Conservation (phyloP, 495 filamentous ascomycete genomes). For the Bombardia bombarda region DNA sequence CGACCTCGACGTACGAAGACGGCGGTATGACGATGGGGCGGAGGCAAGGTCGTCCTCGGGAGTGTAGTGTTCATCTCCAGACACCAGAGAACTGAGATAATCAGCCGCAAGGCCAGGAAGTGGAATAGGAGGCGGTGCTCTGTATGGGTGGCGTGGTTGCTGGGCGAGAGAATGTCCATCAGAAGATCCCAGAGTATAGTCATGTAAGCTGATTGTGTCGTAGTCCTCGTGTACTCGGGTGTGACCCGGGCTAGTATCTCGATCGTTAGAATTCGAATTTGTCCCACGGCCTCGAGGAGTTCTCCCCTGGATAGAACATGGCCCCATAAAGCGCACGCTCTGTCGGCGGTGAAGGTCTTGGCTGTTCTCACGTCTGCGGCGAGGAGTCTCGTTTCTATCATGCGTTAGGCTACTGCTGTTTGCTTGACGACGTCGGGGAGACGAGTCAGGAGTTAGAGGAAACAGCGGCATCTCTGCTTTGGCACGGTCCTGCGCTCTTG, state of each 20-base stretch:
- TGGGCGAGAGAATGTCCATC: not conserved
- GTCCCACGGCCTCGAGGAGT: not conserved
- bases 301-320: conserved; percentile 20
- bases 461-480: conserved; percentile 31
- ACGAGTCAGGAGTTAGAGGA: conserved; percentile 20
- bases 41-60: conserved; percentile 56
- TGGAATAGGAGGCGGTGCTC: conserved; percentile 11
- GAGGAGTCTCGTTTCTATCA: not conserved
- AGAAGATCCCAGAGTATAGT: not conserved
- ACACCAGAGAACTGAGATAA: conserved; percentile 28
- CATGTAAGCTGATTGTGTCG: conserved; percentile 6
- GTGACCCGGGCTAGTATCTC: too few species aligned
- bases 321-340: conserved; percentile 50
- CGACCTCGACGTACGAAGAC: conserved; percentile 63
- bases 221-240: not conserved
- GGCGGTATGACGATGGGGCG: conserved; percentile 66
- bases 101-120: conserved; percentile 13
- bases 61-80: conserved; percentile 40
- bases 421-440: conserved; percentile 8
- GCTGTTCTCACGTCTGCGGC: conserved; percentile 1
- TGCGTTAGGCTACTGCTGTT: not conserved
- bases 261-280: not conserved
- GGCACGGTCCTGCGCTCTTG: conserved; percentile 44
- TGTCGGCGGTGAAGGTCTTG: conserved; percentile 32
- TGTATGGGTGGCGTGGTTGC: conserved; percentile 5